Percentiles rank a stretch among this genome's conserved stretches.
Conservation (phyloP, 768 basidiomycete species). For the Leccinum olivaceopallidum region DNA sequence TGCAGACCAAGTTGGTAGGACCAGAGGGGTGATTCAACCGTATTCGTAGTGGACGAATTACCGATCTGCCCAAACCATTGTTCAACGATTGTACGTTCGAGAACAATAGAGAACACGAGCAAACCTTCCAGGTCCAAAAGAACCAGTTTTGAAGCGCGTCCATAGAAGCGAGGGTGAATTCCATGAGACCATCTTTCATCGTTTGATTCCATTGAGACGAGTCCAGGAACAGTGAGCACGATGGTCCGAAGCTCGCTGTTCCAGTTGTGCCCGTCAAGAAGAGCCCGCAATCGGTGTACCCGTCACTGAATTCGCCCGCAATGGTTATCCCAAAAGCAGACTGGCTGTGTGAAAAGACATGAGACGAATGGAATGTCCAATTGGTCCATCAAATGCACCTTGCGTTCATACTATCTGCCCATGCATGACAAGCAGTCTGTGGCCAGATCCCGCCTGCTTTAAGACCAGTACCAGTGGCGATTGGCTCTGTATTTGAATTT, state of each 20-base stretch:
- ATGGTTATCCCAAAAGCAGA: constrained; percentile 66
- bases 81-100: not conserved
- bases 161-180: constrained; percentile 59
- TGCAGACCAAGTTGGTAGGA: constrained; percentile 68
- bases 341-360: constrained; percentile 34
- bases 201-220: constrained; percentile 52
- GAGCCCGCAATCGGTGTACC: constrained; percentile 65
- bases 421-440: constrained; percentile 51
- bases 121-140: constrained; percentile 80
- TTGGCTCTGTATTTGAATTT: constrained; percentile 32
- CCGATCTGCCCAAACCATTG: constrained; percentile 46
- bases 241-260: constrained; percentile 27
- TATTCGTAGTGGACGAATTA: constrained; percentile 50
- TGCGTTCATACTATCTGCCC: constrained; percentile 57
- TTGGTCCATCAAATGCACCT: constrained; percentile 27
- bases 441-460: constrained; percentile 49
- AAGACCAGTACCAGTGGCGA: constrained; percentile 33
- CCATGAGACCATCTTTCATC: constrained; percentile 51
- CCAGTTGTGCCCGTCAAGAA: constrained; percentile 40
- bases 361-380: not conserved
- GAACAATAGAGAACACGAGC: not conserved
- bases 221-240: constrained; percentile 47
- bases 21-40: constrained; percentile 60
- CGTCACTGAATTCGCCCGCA: constrained; percentile 76
- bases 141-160: constrained; percentile 68